Evolutionary conservation across 2,329 filamentous ascomycete species (phyloP).

Genomic region (Hirsutella thompsonii): DNA sequence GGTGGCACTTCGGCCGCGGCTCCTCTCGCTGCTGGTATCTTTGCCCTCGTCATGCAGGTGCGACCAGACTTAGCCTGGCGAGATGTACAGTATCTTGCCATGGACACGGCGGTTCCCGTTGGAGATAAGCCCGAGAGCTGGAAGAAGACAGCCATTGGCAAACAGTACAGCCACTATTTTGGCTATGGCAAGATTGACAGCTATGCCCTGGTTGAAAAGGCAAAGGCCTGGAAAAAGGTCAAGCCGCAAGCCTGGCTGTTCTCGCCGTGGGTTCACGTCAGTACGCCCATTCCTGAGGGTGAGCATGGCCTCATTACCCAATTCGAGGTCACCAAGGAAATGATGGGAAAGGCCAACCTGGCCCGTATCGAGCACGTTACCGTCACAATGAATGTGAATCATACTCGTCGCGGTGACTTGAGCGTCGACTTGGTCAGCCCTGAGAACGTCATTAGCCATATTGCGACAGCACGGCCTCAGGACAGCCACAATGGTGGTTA

Average conservation of each 20-base stretch:
- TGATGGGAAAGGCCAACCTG: slow-evolving; percentile 72
- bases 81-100: slow-evolving; percentile 83
- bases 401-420: slow-evolving; percentile 76
- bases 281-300: slow-evolving; percentile 75
- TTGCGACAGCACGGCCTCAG: slow-evolving; percentile 59
- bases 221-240: slow-evolving; percentile 74
- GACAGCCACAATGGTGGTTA: slow-evolving; percentile 63
- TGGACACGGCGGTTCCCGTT: slow-evolving; percentile 73
- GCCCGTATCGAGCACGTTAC: slow-evolving; percentile 88
- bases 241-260: slow-evolving; percentile 94
- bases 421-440: slow-evolving; percentile 88
- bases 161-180: slow-evolving; percentile 85
- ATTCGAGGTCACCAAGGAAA: slow-evolving; percentile 73
- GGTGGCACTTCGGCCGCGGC: slow-evolving; percentile 94
- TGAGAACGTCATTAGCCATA: slow-evolving; percentile 65
- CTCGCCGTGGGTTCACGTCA: slow-evolving; percentile 87
- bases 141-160: slow-evolving; percentile 69
- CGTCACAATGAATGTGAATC: slow-evolving; percentile 91
- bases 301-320: slow-evolving; percentile 62
- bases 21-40: slow-evolving; percentile 82
- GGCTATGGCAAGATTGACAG: slow-evolving; percentile 94
- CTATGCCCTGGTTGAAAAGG: slow-evolving; percentile 70
- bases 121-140: slow-evolving; percentile 60
- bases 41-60: slow-evolving; percentile 73
- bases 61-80: slow-evolving; percentile 85